These are phyloP conservation scores for Stagonosporopsis rhizophila DNA, from an alignment of 2,329 filamentous ascomycete species.

Conservation along the genomic window DNA sequence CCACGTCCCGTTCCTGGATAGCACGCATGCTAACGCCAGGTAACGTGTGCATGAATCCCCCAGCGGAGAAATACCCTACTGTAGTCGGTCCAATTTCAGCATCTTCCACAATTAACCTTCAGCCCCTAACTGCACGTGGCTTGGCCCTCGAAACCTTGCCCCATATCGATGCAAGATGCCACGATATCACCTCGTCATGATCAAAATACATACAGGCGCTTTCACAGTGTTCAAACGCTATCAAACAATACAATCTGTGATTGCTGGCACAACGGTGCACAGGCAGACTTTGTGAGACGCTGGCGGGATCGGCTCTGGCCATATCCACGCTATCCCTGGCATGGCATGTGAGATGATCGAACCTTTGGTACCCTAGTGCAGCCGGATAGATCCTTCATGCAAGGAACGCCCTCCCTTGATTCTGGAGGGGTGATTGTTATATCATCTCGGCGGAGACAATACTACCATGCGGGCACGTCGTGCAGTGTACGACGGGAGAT, in stretches of 20 bases:
- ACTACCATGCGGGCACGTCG: constrained; percentile 13
- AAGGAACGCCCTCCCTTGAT: constrained; percentile 33
- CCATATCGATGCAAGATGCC: constrained; percentile 8
- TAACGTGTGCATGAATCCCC: constrained; percentile 15
- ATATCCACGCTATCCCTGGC: constrained; percentile 22
- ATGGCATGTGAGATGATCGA: constrained; percentile 26
- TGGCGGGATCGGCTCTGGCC: constrained; percentile 18
- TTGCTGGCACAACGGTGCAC: constrained; percentile 21
- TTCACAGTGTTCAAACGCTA: background rate
- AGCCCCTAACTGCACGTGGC: constrained; percentile 22
- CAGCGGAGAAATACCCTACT: constrained; percentile 18
- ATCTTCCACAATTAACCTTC: constrained; percentile 19
- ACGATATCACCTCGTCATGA: constrained; percentile 16
- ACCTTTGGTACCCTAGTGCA: constrained; percentile 27
- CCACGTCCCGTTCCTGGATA: constrained; percentile 19
- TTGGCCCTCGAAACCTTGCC: constrained; percentile 4
- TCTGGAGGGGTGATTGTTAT: constrained; percentile 9
- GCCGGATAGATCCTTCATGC: constrained; percentile 26
- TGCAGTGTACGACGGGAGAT: constrained; percentile 10
- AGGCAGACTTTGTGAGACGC: constrained; percentile 14
- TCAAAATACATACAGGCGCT: background rate
- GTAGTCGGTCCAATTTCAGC: constrained; percentile 18
- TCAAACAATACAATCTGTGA: constrained; percentile 18
- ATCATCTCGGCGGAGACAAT: constrained; percentile 2
- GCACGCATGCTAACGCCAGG: constrained; percentile 3